A percentile compares a stretch with the other conserved stretches of the same genome.
These are phyloP conservation scores for Amaranthus tricolor DNA, from an alignment of 179 eudicot genomes.

Conservation along the genomic window DNA sequence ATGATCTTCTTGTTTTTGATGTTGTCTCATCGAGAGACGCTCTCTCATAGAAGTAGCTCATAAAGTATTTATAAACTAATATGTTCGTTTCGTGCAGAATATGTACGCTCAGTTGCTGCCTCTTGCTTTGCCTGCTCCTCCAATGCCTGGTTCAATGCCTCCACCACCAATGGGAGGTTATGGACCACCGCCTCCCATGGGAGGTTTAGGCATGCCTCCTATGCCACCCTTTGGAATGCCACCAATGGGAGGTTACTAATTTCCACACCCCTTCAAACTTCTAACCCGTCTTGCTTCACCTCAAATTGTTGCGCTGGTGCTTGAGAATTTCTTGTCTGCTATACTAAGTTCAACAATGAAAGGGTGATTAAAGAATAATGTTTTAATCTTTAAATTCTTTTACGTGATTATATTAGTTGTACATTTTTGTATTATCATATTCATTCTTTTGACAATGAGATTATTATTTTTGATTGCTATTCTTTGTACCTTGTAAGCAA, in stretches of 20 bases:
- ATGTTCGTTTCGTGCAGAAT: slow-evolving; percentile 43
- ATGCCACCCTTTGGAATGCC: slow-evolving; percentile 96
- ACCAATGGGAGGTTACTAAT: slow-evolving; percentile 81
- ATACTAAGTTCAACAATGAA: slow-evolving; percentile 21
- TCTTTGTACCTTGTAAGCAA: slow-evolving; percentile 23
- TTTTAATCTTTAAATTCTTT: slow-evolving; percentile 25
- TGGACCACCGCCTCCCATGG: slow-evolving; percentile 63
- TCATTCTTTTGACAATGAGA: slow-evolving; percentile 26
- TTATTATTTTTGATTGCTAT: slow-evolving; percentile 25
- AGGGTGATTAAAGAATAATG: slow-evolving; percentile 23
- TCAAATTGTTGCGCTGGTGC: slow-evolving; percentile 17
- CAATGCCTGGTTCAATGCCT: slow-evolving; percentile 72
- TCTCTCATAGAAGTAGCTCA: too few relatives aligned
- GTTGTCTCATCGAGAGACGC: too few relatives aligned
- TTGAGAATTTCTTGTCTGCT: slow-evolving; percentile 22
- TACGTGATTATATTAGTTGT: slow-evolving; percentile 22
- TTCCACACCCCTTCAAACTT: background rate
- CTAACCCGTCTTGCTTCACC: slow-evolving; percentile 12
- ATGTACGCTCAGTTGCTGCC: slow-evolving; percentile 96
- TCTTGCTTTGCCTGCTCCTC: slow-evolving; percentile 95
- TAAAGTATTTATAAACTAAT: slow-evolving; percentile 6
- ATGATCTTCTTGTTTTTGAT: too few relatives aligned
- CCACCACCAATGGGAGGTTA: slow-evolving; percentile 63
- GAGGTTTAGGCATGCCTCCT: slow-evolving; percentile 76
- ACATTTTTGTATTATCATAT: slow-evolving; percentile 29